Percentiles rank a stretch among this genome's conserved stretches.
phyloP scores from a whole-genome alignment of 805 yeast species.

The Cyberlindnera maritima region DNA sequence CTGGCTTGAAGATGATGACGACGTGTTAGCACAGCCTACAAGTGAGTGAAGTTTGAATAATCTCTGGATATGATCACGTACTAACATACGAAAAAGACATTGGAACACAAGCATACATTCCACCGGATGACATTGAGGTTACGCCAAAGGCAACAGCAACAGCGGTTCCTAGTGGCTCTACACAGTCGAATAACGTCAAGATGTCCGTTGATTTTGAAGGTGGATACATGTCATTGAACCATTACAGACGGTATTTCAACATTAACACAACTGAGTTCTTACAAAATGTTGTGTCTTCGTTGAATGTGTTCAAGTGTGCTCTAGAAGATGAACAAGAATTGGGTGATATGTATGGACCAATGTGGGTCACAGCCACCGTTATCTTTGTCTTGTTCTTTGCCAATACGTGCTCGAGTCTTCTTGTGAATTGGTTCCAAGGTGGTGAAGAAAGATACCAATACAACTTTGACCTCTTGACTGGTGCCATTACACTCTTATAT shows the following conservation, averaged over 20 bases:
- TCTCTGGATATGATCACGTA: too few species aligned
- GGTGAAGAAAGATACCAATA: constrained; percentile 51
- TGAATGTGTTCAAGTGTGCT: constrained; percentile 49
- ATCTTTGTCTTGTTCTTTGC: constrained; percentile 73
- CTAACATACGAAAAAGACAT: too few species aligned
- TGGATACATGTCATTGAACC: constrained; percentile 52
- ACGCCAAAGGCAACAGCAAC: neutral
- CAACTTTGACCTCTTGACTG: constrained; percentile 58
- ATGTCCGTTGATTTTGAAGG: constrained; percentile 31
- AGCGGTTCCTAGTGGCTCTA: neutral
- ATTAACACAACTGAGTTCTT: constrained; percentile 63
- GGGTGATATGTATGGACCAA: constrained; percentile 82
- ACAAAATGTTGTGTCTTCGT: constrained; percentile 47
- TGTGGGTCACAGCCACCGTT: constrained; percentile 88
- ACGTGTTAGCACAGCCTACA: constrained; percentile 15
- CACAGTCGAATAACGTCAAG: constrained; percentile 4
- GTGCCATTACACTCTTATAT: constrained; percentile 68
- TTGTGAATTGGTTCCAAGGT: constrained; percentile 47
- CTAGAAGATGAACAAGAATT: constrained; percentile 40
- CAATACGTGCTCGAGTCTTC: constrained; percentile 62
- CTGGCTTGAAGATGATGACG: constrained; percentile 27
- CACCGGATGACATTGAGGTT: constrained; percentile 30
- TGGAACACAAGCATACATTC: constrained; percentile 32
- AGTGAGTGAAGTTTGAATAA: too few species aligned
- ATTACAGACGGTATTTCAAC: constrained; percentile 67